Evolutionary conservation across 176 grass and related monocot species (phyloP), one percentile per base, ranked within the genome.

Genomic region (Zizania latifolia): DNA sequence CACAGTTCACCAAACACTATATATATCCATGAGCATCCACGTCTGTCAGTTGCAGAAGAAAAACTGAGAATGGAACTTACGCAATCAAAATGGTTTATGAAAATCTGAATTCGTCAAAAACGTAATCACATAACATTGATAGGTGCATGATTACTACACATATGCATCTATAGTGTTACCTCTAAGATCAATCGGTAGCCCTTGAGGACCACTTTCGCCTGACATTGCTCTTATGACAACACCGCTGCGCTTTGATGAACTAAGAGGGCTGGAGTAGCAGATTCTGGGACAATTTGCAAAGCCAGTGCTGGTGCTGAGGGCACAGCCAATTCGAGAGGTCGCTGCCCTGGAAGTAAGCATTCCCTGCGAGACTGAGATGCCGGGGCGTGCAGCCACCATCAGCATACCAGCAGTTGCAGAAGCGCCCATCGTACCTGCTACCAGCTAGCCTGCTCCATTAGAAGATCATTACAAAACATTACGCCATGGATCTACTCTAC

Each of bases 141-240:
- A 29, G 33, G 23, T 74, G 71, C 6, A 39, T 27, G 23, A 40
- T 38, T 28, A 58, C 15, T 19, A 39, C 8, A 39, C 12, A 19
- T 15, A 69, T 19, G 26, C 9, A 39, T 16, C 40, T 10, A 44
- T 66, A 74, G 19, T n/a, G 46, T 51, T 77, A 83, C 93, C 93
- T 90, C 83, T 89, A 37, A 97, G 87, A 81, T 97, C 90, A 74
- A 97, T 93, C 46, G 93, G 93, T 35, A 97, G 92, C 67, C 90
- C 90, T 41, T 28, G 66, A 9, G 71, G 62, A 26, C 33, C 28
- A n/a, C 54, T 57, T 69, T 87, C 82, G 40, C 61, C 76, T 26
- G 81, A 82, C 88, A 85, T 88, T 31, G 90, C 88, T 84, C 88
- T 97, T 4, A 77, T 85, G 66, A 80, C 53, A 31, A 89, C 26